phyloP scores from a whole-genome alignment of 371 early-diverging fungal species.

The Mortierella sp. region DNA sequence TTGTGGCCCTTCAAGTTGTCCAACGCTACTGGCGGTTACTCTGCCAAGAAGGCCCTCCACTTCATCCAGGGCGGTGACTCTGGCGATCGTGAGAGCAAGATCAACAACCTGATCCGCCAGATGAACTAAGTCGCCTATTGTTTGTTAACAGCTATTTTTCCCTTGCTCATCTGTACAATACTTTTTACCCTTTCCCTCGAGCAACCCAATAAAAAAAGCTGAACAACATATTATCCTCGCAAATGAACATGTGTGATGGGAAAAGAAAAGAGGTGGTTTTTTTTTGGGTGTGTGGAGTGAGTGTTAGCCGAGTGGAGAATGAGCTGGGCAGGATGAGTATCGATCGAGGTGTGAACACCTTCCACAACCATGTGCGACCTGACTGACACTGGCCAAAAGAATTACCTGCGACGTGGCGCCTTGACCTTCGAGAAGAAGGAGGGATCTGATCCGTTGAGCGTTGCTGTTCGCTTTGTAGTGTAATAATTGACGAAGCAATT shows the following conservation, averaged over 20 bases:
- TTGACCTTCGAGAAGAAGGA: not conserved
- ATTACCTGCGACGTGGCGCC: not conserved
- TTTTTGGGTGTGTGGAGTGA: not conserved
- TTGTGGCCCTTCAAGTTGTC: constrained; percentile 99
- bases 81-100: constrained; percentile 96
- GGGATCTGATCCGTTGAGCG: not conserved
- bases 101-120: constrained; percentile 95
- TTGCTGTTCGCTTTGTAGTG: not conserved
- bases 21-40: constrained; percentile 98
- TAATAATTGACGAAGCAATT: not conserved
- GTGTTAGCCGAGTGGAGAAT: not conserved
- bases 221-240: not conserved
- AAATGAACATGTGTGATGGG: too few species aligned
- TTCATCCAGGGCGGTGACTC: constrained; percentile 99
- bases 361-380: not conserved
- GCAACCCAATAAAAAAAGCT: constrained; percentile 1
- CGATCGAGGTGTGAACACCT: not conserved
- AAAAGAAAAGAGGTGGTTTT: not conserved
- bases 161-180: not conserved
- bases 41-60: constrained; percentile 95
- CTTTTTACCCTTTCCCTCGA: not conserved
- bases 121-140: constrained; percentile 85
- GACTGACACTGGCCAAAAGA: not conserved
- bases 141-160: not conserved
- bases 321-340: not conserved